These are phyloP conservation scores for Hirsutella minnesotensis DNA, from an alignment of 2,329 filamentous ascomycete genomes.

Conservation along the genomic window DNA sequence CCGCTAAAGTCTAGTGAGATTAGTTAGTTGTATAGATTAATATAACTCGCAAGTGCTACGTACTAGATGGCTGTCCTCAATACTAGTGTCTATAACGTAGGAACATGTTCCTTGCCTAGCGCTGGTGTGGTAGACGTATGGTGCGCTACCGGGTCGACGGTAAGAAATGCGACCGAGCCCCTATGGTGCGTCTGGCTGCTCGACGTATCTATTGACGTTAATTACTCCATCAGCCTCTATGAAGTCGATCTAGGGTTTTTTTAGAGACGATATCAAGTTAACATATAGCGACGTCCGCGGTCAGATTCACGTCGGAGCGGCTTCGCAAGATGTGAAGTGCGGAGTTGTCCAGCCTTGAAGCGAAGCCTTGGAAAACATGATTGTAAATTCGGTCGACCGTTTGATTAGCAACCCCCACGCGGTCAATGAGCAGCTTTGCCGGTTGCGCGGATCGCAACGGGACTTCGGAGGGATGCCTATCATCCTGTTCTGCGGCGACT, in stretches of 20 bases:
- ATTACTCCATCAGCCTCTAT: not conserved
- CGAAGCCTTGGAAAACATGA: not conserved
- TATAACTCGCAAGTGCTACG: too few species aligned
- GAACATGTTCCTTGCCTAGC: slow-evolving; percentile 16
- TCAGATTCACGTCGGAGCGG: not conserved
- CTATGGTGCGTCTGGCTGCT: not conserved
- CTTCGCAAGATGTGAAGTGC: not conserved
- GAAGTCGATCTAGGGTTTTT: not conserved
- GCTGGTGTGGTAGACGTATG: not conserved
- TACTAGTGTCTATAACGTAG: slow-evolving; percentile 31
- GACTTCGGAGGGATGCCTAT: too few species aligned
- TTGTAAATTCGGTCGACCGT: not conserved
- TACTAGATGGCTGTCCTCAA: slow-evolving; percentile 18
- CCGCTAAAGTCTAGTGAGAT: slow-evolving; percentile 21
- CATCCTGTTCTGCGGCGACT: too few species aligned
- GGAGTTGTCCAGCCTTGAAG: not conserved
- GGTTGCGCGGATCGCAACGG: too few species aligned
- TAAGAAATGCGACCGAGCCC: not conserved
- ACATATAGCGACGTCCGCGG: not conserved
- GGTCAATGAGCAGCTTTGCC: too few species aligned
- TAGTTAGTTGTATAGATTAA: not conserved
- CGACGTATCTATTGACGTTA: not conserved
- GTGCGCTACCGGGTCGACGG: not conserved
- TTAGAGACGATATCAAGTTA: not conserved
- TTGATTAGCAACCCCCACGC: not conserved